Evolutionary conservation across 768 basidiomycete genomes (phyloP).

Genomic region (Boletus rex-veris): DNA sequence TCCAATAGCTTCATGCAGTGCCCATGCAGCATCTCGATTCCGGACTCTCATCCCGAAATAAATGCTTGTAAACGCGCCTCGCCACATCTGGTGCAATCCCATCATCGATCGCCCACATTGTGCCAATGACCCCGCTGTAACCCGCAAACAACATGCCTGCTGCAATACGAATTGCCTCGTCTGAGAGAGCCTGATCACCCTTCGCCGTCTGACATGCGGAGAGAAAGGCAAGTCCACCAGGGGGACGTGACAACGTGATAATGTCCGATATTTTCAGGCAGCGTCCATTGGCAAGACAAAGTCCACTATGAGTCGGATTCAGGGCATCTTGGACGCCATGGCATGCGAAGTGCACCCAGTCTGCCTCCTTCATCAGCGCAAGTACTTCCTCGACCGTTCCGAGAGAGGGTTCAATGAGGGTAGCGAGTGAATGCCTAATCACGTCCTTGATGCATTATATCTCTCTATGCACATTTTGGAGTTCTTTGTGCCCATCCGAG

Average conservation of each 20-base stretch:
- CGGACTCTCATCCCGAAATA: neutral
- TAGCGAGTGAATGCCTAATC: neutral
- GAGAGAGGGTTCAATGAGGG: neutral
- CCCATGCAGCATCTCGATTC: neutral
- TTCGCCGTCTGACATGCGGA: constrained; percentile 1
- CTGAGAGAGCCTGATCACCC: neutral
- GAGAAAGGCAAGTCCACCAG: neutral
- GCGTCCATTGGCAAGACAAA: neutral
- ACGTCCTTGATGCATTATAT: constrained; percentile 18
- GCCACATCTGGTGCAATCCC: constrained; percentile 33
- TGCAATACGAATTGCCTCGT: neutral
- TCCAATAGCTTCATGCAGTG: neutral
- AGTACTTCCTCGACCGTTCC: constrained; percentile 15
- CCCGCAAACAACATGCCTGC: constrained; percentile 33
- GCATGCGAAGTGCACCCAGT: constrained; percentile 4
- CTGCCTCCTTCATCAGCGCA: neutral
- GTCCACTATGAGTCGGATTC: neutral
- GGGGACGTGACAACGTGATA: neutral
- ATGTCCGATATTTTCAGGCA: neutral
- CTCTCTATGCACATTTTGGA: constrained; percentile 1
- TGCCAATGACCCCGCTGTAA: constrained; percentile 11
- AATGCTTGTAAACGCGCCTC: neutral
- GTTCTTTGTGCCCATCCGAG: constrained; percentile 8
- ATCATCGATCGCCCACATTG: neutral
- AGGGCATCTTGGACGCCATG: neutral